Percentiles rank a stretch among this genome's conserved stretches.
These are phyloP conservation scores for Globisporangium nodosum DNA, from an alignment of 352 stramenopile genomes.

Conservation along the genomic window DNA sequence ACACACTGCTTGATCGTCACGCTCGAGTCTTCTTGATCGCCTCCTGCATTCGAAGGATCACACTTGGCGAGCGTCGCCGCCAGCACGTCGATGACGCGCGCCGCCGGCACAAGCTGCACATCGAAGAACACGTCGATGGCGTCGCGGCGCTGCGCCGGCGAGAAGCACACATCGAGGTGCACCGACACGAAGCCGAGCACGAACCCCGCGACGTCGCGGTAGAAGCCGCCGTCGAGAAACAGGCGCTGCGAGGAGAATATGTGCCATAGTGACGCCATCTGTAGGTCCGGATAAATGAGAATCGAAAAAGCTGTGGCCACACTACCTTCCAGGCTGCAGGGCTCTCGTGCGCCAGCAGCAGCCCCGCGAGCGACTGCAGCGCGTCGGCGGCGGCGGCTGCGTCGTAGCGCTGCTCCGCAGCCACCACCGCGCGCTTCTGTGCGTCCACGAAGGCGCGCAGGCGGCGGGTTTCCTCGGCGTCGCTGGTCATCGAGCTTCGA, in stretches of 20 bases:
- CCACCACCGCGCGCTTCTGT: constrained; percentile 36
- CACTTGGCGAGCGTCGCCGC: constrained; percentile 28
- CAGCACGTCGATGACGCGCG: constrained; percentile 28
- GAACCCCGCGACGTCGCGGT: constrained; percentile 48
- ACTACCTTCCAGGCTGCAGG: constrained; percentile 33
- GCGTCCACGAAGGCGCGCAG: constrained; percentile 46
- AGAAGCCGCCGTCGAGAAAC: constrained; percentile 43
- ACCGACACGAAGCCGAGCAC: constrained; percentile 48
- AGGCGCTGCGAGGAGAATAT: constrained; percentile 20
- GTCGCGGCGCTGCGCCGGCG: constrained; percentile 25
- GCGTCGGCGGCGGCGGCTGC: constrained; percentile 19
- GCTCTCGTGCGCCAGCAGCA: constrained; percentile 15
- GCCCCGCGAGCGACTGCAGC: constrained; percentile 31
- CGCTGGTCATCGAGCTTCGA: constrained; percentile 10
- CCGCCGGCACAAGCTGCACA: constrained; percentile 22
- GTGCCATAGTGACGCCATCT: neutral
- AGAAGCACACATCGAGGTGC: constrained; percentile 47
- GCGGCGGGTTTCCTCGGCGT: neutral
- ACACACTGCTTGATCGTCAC: constrained; percentile 39
- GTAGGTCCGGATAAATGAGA: neutral
- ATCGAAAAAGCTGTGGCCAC: constrained; percentile 7
- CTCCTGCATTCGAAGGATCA: neutral
- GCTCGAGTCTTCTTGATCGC: constrained; percentile 19
- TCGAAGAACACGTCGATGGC: constrained; percentile 66
- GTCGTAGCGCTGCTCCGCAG: constrained; percentile 47